Conservation (phyloP, 2,329 filamentous ascomycete species). For the Exophiala oligosperma region DNA sequence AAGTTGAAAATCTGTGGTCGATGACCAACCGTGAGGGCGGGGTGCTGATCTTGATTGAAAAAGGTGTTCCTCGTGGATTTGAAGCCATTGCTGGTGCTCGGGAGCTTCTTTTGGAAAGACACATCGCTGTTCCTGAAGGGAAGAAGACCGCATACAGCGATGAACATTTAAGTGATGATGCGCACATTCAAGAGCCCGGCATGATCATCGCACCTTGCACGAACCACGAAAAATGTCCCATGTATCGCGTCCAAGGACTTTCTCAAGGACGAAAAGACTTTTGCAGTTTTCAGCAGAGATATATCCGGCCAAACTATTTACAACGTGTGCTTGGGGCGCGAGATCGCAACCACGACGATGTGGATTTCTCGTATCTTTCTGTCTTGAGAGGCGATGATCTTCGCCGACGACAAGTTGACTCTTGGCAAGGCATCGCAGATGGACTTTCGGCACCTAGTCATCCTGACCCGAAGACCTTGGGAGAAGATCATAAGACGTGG, state of each 20-base stretch:
- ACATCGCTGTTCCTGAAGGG: constrained; percentile 57
- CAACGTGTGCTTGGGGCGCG: constrained; percentile 68
- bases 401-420: constrained; percentile 38
- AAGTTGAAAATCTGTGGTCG: constrained; percentile 87
- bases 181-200: constrained; percentile 48
- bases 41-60: constrained; percentile 83
- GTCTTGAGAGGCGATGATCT: constrained; percentile 73
- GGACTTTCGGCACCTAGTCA: constrained; percentile 20
- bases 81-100: constrained; percentile 86
- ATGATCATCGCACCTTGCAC: constrained; percentile 74
- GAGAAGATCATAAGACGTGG: constrained; percentile 15
- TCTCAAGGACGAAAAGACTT: constrained; percentile 78
- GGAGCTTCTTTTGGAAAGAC: constrained; percentile 72
- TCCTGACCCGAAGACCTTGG: constrained; percentile 5
- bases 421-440: constrained; percentile 22
- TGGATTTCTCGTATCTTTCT: constrained; percentile 86
- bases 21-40: constrained; percentile 82
- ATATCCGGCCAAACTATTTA: constrained; percentile 78
- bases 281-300: constrained; percentile 88
- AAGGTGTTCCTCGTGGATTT: constrained; percentile 87
- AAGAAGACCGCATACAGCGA: constrained; percentile 32
- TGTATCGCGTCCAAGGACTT: constrained; percentile 74
- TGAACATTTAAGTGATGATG: constrained; percentile 28
- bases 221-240: constrained; percentile 82
- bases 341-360: constrained; percentile 81